Percentiles rank a stretch among this genome's conserved stretches.
Evolutionary conservation across 2,329 filamentous ascomycete genomes (phyloP).

Genomic region (Elsinoe perseae): DNA sequence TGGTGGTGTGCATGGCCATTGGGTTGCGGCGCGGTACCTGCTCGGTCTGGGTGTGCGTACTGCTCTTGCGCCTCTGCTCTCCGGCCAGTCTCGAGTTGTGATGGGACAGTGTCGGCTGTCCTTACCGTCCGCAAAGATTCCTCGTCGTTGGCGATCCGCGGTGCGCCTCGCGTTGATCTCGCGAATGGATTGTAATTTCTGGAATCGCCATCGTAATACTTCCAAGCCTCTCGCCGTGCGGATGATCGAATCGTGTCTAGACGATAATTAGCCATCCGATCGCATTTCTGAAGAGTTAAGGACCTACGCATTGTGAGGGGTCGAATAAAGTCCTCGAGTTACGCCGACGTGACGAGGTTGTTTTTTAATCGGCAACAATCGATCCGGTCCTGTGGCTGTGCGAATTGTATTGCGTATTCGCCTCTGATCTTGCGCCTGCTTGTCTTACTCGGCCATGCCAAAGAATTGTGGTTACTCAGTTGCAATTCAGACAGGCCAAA

Average conservation of each 20-base stretch:
- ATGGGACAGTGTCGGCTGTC: slow-evolving; percentile 16
- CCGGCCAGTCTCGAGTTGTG: slow-evolving; percentile 11
- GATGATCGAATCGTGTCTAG: slow-evolving; percentile 20
- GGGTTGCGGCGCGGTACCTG: slow-evolving; percentile 15
- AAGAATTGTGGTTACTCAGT: background rate
- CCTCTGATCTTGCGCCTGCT: background rate
- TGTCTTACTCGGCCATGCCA: background rate
- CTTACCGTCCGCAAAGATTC: slow-evolving; percentile 12
- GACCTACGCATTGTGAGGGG: slow-evolving; percentile 17
- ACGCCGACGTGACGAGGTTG: background rate
- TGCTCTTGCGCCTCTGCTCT: slow-evolving; percentile 10
- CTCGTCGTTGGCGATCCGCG: slow-evolving; percentile 15
- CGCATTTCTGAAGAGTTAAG: background rate
- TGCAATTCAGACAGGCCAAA: too few species aligned
- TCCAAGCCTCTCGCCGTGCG: slow-evolving; percentile 19
- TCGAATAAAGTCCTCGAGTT: background rate
- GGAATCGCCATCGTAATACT: slow-evolving; percentile 15
- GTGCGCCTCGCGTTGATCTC: slow-evolving; percentile 8
- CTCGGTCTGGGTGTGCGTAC: slow-evolving; percentile 17
- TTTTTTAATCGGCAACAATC: background rate
- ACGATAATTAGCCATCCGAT: slow-evolving; percentile 13
- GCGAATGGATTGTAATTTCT: slow-evolving; percentile 21
- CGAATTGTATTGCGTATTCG: background rate
- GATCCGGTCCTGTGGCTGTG: background rate
- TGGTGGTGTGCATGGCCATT: background rate